phyloP scores from a whole-genome alignment of 345 rosid genomes.

The Eutrema heterophyllum region DNA sequence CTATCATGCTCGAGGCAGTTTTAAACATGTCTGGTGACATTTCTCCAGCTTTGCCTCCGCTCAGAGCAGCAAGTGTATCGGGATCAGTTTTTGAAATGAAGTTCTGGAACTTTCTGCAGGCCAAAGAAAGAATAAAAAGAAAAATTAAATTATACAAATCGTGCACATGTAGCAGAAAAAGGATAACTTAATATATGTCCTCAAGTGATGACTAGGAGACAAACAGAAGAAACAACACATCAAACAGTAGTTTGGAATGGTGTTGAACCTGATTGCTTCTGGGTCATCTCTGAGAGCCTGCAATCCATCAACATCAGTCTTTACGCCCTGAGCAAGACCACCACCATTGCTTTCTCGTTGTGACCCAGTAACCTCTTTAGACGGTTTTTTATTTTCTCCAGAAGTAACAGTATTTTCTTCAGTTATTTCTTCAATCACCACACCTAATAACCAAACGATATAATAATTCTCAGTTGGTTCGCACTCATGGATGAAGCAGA shows the following conservation, averaged over 20 bases:
- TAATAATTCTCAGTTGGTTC: not conserved
- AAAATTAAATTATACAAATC: not conserved
- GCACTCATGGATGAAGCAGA: not conserved
- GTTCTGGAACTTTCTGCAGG: constrained; percentile 66
- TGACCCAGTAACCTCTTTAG: constrained; percentile 25
- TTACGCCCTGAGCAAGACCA: constrained; percentile 18
- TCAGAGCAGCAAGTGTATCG: constrained; percentile 56
- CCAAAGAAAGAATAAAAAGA: constrained; percentile 1
- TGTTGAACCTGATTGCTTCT: constrained; percentile 64
- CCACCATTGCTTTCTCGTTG: constrained; percentile 30
- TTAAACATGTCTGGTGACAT: constrained; percentile 79
- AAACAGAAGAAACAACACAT: constrained; percentile 8
- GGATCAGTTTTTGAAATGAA: constrained; percentile 75
- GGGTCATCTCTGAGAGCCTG: constrained; percentile 71
- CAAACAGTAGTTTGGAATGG: constrained; percentile 13
- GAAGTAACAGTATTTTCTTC: constrained; percentile 49
- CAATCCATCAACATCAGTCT: constrained; percentile 45
- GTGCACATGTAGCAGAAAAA: not conserved
- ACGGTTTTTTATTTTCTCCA: constrained; percentile 28
- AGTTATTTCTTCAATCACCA: constrained; percentile 72
- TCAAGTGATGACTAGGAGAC: not conserved
- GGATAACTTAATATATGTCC: not conserved
- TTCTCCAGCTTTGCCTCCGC: constrained; percentile 71
- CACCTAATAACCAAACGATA: constrained; percentile 35
- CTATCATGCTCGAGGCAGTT: constrained; percentile 77